Base-by-base conservation (phyloP, 331 rosid species). In the Malus hybrid region DNA sequence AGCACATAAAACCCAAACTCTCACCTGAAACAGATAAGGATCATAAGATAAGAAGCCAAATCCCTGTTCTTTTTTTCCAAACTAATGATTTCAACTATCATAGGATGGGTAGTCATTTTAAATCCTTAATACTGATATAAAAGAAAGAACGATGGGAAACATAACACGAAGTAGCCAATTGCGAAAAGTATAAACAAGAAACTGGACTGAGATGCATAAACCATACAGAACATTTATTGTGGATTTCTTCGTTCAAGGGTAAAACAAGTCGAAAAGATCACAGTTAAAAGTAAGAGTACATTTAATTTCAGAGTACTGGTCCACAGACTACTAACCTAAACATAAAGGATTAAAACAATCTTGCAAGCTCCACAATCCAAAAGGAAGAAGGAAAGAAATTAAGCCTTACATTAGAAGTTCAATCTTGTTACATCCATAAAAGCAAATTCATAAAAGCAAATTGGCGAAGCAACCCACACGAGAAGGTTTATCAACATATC, bases 1-100 rank as follows among this genome's bases (percentile, higher is more conserved):
- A 65, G 86, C 85, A 79, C 92, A 88, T 89, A 78, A 77, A 88
- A 85, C 83, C 92, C 70, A 77, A 80, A 71, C 54, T 67, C 52
- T 78, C 82, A 68, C 84, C 87, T 86, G 92, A 79, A 81, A 77
- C 69, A 66, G 34, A 73, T 31, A 67, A 54, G 66, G 36, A 55
- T 32, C 28, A 54, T 44, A 50, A 24, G 54, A 28, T 29, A 52
- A 61, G 14, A 72, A 71, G 24, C 77, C 19, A 67, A 76, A 75
- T 36, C 59, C 42, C 64, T 15, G 19, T 31, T 31, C 64, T 57
- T 46, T 27, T 18, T 36, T 20, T 20, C 16, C n/a, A 31, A 31
- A 54, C 7, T 19, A 34, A 34, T n/a, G 60, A 71, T 34, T 57
- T 56, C 71, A 64, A 15, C 59, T 36, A 62, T 48, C 34, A 50